Conservation (phyloP, 2,329 filamentous ascomycete species). For the Nemania sp. region DNA sequence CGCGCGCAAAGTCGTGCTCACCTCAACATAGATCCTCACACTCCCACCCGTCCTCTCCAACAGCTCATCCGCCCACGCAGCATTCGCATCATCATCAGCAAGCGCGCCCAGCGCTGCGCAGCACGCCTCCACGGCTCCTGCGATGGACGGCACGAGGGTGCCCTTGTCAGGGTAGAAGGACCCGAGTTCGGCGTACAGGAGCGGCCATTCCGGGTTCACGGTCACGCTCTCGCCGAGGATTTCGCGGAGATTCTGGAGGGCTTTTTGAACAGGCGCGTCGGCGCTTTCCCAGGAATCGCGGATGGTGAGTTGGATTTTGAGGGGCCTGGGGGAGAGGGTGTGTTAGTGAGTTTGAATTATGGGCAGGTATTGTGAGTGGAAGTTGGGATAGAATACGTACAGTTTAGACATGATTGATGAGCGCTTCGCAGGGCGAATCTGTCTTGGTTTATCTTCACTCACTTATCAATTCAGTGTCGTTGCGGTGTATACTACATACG, state of each 20-base stretch:
- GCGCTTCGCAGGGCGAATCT: neutral
- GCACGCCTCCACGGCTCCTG: slow-evolving; percentile 46
- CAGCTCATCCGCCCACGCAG: slow-evolving; percentile 48
- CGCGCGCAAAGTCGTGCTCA: too few relatives aligned
- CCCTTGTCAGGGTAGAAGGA: slow-evolving; percentile 43
- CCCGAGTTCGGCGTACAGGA: slow-evolving; percentile 24
- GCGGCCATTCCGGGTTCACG: slow-evolving; percentile 27
- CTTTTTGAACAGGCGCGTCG: slow-evolving; percentile 39
- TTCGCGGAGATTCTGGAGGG: slow-evolving; percentile 39
- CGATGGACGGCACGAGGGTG: slow-evolving; percentile 43
- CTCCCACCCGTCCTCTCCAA: slow-evolving; percentile 42
- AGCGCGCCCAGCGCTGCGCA: slow-evolving; percentile 44
- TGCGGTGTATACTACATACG: too few relatives aligned
- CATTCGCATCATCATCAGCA: slow-evolving; percentile 46
- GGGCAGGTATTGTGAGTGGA: neutral
- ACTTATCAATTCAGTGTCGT: neutral
- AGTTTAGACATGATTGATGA: slow-evolving; percentile 14
- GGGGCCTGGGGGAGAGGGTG: slow-evolving; percentile 40
- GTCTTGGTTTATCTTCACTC: neutral
- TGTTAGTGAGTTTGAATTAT: slow-evolving; percentile 4
- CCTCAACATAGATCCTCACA: slow-evolving; percentile 45
- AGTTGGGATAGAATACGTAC: slow-evolving; percentile 1
- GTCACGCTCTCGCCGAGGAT: slow-evolving; percentile 44
- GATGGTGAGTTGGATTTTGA: slow-evolving; percentile 48
- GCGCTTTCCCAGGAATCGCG: slow-evolving; percentile 48